phyloP scores from a whole-genome alignment of 306 rosid genomes.

The Trifolium dubium region DNA sequence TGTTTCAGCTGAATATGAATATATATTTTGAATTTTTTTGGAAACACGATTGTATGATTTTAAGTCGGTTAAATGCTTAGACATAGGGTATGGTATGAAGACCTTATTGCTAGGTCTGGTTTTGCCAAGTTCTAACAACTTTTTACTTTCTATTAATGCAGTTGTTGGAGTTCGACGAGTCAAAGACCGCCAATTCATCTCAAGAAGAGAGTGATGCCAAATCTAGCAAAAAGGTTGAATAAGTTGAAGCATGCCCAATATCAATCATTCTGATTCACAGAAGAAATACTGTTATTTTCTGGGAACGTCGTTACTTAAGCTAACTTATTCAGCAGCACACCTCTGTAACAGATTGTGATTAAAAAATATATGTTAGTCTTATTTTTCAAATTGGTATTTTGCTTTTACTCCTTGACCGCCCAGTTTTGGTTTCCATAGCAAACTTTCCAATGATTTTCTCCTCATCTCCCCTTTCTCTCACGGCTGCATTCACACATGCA shows the following conservation, averaged over 20 bases:
- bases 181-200: constrained; percentile 59
- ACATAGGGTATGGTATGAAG: not conserved
- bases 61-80: not conserved
- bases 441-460: not conserved
- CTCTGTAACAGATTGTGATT: constrained; percentile 56
- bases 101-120: not conserved
- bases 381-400: constrained; percentile 19
- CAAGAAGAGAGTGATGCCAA: constrained; percentile 58
- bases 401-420: constrained; percentile 15
- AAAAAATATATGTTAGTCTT: constrained; percentile 45
- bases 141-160: constrained; percentile 39
- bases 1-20: not conserved
- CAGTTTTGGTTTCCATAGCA: constrained; percentile 2
- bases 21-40: not conserved
- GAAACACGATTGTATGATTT: constrained; percentile 5
- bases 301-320: constrained; percentile 46
- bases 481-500: too few species aligned
- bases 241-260: constrained; percentile 36
- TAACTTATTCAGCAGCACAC: constrained; percentile 55
- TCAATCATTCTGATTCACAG: constrained; percentile 35
- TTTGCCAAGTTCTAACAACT: not conserved
- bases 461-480: not conserved
- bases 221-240: constrained; percentile 73
- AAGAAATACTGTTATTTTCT: constrained; percentile 38
- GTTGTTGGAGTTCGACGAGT: constrained; percentile 93